Base-by-base conservation (phyloP, 2,329 filamentous ascomycete genomes). In the Paradendryphiella salina region DNA sequence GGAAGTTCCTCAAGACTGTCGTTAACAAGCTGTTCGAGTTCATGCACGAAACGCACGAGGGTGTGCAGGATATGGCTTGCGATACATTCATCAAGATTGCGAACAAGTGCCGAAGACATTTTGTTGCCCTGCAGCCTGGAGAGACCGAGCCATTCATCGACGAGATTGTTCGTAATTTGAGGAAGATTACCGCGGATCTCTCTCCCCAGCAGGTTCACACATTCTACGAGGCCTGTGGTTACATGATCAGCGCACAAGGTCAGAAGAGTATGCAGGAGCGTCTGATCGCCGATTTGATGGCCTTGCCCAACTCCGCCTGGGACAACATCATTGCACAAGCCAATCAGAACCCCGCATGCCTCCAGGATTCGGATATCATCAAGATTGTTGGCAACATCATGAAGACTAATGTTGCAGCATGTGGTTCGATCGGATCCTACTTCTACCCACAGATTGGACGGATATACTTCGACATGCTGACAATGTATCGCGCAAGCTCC, bases 51-150 rank as follows among this genome's bases (percentile, higher is more conserved):
- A 97, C 94, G 1, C 94, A 99, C 69, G 94, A 99, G 79, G 94
- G 90, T 79, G 94, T 99, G 20, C 95, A 99, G 76, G 94, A 99
- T 76, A 99, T 99, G 95, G 94, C 94, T 67, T 99, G 94, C 73
- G 95, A 99, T 75, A 99, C 94, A 0, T 99, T 99, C 69, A 99
- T 99, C 77, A 99, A 99, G 80, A 99, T 99, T 71, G 95, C 94
- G 20, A 93, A 95, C 73, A 96, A 97, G 75, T 99, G 94, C 77
- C 89, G 94, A 71, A 87, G 94, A 50, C 95, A 99, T 74, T 99
- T 99, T 72, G 94, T 99, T 56, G 92, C 93, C 13, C 82, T 96
- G 28, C 94, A 99, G 74, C 90, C 93, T 15, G 94, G 91, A 57
- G 94, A 99, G 79, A 87, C 79, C 45, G 94, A 99, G 74, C 90